Conservation (phyloP, 202 grass and related monocot species). For the Alloteropsis angusta region DNA sequence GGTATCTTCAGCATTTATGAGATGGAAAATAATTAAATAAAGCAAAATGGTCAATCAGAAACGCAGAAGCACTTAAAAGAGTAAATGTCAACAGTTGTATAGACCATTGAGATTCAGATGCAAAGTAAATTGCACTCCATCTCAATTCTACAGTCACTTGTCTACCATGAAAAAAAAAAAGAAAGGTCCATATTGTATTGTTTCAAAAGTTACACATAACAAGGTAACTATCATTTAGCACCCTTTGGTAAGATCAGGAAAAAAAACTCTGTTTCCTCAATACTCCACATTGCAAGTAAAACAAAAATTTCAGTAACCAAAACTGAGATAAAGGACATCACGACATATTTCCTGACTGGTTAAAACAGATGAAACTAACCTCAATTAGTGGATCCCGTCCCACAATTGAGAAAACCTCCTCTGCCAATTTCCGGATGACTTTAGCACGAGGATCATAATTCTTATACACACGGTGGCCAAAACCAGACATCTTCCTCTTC, state of each 20-base stretch:
- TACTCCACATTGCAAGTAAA: background rate
- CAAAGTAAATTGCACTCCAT: background rate
- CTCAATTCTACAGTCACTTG: background rate
- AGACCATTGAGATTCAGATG: background rate
- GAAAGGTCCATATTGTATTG: background rate
- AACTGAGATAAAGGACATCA: no score
- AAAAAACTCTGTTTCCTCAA: background rate
- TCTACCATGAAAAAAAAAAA: background rate
- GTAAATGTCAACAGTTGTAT: background rate
- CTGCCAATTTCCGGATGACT: slow-evolving; percentile 87
- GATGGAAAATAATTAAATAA: background rate
- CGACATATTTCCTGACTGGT: background rate
- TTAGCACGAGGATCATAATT: slow-evolving; percentile 98
- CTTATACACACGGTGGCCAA: slow-evolving; percentile 94
- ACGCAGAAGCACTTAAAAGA: no score
- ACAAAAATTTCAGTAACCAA: background rate
- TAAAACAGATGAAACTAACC: slow-evolving; percentile 34
- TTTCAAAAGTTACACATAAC: background rate
- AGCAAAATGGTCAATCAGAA: background rate
- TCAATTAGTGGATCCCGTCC: slow-evolving; percentile 92
- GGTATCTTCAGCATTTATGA: background rate
- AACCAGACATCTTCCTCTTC: slow-evolving; percentile 95
- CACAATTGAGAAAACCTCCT: slow-evolving; percentile 95
- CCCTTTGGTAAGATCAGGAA: no score
- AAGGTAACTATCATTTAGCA: background rate